A percentile compares a stretch with the other conserved stretches of the same genome.
phyloP scores from a whole-genome alignment of 768 basidiomycete species.

The Leucosporidium scottii region DNA sequence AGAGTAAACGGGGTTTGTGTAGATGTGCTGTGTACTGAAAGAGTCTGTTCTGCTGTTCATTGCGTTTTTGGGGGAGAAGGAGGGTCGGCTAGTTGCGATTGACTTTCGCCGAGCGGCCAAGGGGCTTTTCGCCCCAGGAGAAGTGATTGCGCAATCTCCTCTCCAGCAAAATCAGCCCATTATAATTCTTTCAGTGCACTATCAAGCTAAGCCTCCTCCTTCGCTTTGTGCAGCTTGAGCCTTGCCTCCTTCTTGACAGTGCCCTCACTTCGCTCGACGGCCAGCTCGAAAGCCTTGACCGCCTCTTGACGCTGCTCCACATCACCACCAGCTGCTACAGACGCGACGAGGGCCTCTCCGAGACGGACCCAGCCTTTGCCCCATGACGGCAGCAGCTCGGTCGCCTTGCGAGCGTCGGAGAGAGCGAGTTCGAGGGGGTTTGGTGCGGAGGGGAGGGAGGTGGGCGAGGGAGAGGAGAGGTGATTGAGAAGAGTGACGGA shows the following conservation, averaged over 20 bases:
- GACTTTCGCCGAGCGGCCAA: too few species aligned
- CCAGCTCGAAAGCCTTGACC: conserved; percentile 11
- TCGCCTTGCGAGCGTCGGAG: conserved; percentile 15
- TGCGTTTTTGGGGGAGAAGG: too few species aligned
- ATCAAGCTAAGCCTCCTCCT: too few species aligned
- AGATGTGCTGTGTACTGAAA: too few species aligned
- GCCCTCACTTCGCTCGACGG: neutral
- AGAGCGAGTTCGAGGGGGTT: conserved; percentile 7
- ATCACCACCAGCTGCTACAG: neutral
- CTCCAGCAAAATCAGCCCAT: too few species aligned
- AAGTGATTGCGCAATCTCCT: too few species aligned
- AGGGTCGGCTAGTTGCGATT: too few species aligned
- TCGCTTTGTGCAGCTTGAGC: too few species aligned
- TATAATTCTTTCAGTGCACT: too few species aligned
- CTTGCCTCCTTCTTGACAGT: conserved; percentile 4
- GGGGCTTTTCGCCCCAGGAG: too few species aligned
- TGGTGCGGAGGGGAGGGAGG: conserved; percentile 2
- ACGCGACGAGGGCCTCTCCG: conserved; percentile 24
- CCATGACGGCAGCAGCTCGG: conserved; percentile 19
- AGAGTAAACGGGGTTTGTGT: neutral
- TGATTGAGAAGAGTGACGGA: conserved; percentile 12
- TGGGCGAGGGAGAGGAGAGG: too few species aligned
- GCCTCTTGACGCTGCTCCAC: conserved; percentile 2
- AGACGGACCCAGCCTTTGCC: conserved; percentile 22
- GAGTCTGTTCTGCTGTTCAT: too few species aligned